Conservation (phyloP, 202 grass and related monocot species). For the Panicum virgatum region DNA sequence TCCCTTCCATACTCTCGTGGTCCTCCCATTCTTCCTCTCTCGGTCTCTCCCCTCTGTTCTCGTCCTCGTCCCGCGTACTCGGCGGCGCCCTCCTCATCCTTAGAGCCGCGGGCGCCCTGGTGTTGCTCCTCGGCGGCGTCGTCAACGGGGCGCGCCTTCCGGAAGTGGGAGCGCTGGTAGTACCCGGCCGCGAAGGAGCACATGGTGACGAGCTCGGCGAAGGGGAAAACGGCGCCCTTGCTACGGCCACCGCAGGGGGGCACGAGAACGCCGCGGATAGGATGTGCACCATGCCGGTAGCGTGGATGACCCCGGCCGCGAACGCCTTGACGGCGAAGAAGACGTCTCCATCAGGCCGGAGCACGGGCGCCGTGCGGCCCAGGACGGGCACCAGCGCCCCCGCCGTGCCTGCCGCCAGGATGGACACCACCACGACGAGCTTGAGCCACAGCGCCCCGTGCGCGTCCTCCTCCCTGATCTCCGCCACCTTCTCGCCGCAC, state of each 20-base stretch:
- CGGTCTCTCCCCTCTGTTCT: too few species aligned
- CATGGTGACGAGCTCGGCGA: constrained; percentile 75
- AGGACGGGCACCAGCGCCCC: constrained; percentile 74
- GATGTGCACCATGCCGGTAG: constrained; percentile 89
- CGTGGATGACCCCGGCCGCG: constrained; percentile 81
- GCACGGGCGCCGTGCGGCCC: constrained; percentile 49
- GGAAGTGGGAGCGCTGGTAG: constrained; percentile 69
- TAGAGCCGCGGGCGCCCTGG: too few species aligned
- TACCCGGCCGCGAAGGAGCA: constrained; percentile 59
- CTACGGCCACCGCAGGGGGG: neutral
- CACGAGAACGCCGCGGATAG: constrained; percentile 68
- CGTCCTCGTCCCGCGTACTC: constrained; percentile 43
- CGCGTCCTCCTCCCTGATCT: constrained; percentile 26
- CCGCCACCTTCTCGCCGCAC: constrained; percentile 34
- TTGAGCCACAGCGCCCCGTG: constrained; percentile 53
- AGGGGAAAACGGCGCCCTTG: constrained; percentile 46
- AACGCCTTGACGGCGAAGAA: constrained; percentile 84
- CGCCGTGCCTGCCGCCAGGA: constrained; percentile 59
- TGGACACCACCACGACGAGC: constrained; percentile 61
- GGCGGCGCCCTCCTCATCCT: constrained; percentile 1
- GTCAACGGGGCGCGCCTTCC: constrained; percentile 73
- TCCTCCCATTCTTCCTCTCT: too few species aligned
- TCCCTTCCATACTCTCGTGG: too few species aligned
- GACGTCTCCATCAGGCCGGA: constrained; percentile 69
- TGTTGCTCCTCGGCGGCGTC: constrained; percentile 38